These are phyloP conservation scores for Fusarium subtropicale DNA, from an alignment of 2,329 filamentous ascomycete genomes.

Conservation along the genomic window DNA sequence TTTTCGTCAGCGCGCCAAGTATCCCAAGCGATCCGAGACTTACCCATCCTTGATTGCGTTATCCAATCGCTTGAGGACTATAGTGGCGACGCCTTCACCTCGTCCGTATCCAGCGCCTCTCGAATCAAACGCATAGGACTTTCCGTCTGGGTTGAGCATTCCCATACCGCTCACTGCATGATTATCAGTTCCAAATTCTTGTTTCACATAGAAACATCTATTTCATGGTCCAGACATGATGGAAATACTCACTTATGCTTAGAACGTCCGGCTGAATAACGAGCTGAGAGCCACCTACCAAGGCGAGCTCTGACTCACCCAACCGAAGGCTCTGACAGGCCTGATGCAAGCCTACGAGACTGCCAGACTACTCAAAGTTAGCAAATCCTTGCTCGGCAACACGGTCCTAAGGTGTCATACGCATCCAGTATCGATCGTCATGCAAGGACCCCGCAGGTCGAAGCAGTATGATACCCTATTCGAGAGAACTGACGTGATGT, in stretches of 20 bases:
- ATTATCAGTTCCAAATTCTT: fast-evolving
- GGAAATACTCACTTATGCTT: conserved; percentile 4
- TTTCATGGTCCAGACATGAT: background rate
- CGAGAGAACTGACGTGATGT: background rate
- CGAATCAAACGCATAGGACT: conserved; percentile 8
- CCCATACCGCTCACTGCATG: conserved; percentile 3
- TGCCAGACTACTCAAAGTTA: background rate
- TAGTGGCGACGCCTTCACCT: conserved; percentile 4
- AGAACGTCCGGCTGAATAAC: conserved; percentile 10
- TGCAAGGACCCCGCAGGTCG: conserved; percentile 6
- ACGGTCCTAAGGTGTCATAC: background rate
- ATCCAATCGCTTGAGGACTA: conserved; percentile 7
- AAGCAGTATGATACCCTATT: conserved; percentile 15
- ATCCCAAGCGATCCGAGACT: fast-evolving
- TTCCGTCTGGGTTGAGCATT: conserved; percentile 16
- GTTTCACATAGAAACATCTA: fast-evolving
- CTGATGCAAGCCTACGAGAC: conserved; percentile 5
- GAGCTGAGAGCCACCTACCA: conserved; percentile 14
- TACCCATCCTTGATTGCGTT: background rate
- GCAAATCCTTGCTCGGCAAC: fast-evolving
- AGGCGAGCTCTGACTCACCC: conserved; percentile 1
- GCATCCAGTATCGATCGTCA: conserved; percentile 16
- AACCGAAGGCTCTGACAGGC: conserved; percentile 9
- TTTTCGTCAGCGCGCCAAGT: background rate
- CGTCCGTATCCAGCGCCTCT: conserved; percentile 11